These are phyloP conservation scores for Phialophora chinensis DNA, from an alignment of 2,329 filamentous ascomycete genomes.

Conservation along the genomic window DNA sequence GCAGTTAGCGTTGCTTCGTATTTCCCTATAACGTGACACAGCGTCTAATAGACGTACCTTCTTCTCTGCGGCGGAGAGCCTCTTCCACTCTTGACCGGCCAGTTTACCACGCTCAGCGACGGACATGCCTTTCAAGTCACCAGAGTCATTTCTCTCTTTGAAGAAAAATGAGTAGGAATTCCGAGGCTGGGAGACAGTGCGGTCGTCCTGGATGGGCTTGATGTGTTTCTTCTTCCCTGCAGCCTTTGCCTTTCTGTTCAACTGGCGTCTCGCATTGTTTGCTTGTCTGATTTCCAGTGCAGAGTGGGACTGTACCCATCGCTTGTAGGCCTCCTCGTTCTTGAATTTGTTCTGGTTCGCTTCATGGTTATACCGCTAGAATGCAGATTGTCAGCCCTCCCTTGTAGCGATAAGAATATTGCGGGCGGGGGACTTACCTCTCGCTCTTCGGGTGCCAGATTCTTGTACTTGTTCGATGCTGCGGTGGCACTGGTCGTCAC, in stretches of 20 bases:
- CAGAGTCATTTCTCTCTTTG: slow-evolving; percentile 52
- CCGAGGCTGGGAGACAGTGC: slow-evolving; percentile 54
- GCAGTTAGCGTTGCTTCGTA: slow-evolving; percentile 11
- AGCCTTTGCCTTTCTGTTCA: slow-evolving; percentile 34
- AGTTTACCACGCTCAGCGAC: slow-evolving; percentile 50
- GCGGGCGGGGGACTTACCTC: slow-evolving; percentile 44
- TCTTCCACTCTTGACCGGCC: slow-evolving; percentile 56
- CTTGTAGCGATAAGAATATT: neutral
- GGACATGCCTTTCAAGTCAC: slow-evolving; percentile 58
- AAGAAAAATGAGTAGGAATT: slow-evolving; percentile 54
- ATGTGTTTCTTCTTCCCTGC: slow-evolving; percentile 29
- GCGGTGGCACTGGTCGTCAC: slow-evolving; percentile 24
- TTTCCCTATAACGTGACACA: neutral
- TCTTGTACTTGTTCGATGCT: slow-evolving; percentile 43
- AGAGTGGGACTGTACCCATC: slow-evolving; percentile 63
- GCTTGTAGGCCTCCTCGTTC: slow-evolving; percentile 53
- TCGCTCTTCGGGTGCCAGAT: slow-evolving; percentile 43
- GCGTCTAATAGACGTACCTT: slow-evolving; percentile 42
- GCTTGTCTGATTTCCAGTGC: slow-evolving; percentile 64
- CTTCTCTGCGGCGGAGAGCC: slow-evolving; percentile 47
- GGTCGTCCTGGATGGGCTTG: slow-evolving; percentile 58
- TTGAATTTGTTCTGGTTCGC: slow-evolving; percentile 55
- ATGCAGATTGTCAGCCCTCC: slow-evolving; percentile 10
- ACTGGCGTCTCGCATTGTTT: slow-evolving; percentile 60
- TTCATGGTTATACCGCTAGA: slow-evolving; percentile 60